phyloP scores from a whole-genome alignment of 208 protist species.

The Acanthamoeba sp. region DNA sequence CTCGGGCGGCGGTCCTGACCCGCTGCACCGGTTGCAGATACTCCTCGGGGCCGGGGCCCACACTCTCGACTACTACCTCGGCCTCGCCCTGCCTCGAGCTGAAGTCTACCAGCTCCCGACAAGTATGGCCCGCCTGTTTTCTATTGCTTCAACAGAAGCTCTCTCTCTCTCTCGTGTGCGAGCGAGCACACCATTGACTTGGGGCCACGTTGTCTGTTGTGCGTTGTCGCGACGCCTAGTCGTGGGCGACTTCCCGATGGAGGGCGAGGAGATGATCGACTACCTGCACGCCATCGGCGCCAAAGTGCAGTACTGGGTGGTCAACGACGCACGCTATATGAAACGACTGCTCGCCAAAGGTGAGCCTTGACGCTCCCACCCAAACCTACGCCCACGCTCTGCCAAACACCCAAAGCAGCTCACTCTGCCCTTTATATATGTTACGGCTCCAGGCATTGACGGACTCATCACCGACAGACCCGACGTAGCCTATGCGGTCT shows the following conservation, averaged over 20 bases:
- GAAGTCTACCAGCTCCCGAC: conserved; percentile 16
- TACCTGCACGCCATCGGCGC: background rate
- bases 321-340: conserved; percentile 36
- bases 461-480: conserved; percentile 20
- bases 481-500: background rate
- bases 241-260: conserved; percentile 20
- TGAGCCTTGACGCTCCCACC: background rate
- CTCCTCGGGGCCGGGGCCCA: background rate
- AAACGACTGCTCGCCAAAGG: background rate
- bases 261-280: conserved; percentile 1
- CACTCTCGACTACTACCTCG: background rate
- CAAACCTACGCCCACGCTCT: too few species aligned
- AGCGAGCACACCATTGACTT: too few species aligned
- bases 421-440: background rate
- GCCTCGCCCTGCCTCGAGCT: background rate
- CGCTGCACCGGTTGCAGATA: background rate
- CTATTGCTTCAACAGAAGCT: too few species aligned
- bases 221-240: background rate
- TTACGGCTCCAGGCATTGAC: background rate
- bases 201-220: too few species aligned
- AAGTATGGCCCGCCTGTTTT: background rate
- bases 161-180: too few species aligned
- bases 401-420: background rate
- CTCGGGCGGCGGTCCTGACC: too few species aligned
- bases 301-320: conserved; percentile 28